Evolutionary conservation across 2,329 filamentous ascomycete species (phyloP).

Genomic region (Furcasterigmium sp.): DNA sequence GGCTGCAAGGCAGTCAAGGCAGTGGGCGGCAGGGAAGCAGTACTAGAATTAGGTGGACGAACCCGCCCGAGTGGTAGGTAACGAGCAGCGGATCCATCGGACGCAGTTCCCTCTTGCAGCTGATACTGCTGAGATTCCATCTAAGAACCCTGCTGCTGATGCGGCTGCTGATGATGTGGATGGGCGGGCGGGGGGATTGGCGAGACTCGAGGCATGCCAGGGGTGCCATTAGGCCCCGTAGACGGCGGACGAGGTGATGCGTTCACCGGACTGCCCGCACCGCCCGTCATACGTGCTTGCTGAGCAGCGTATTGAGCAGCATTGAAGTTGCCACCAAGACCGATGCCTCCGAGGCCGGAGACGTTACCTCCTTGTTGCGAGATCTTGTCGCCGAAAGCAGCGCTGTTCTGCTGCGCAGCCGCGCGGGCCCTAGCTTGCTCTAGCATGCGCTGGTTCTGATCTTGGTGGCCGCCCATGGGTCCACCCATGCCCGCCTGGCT

Average conservation of each 20-base stretch:
- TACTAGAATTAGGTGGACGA: too few relatives aligned
- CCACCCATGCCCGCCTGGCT: constrained; percentile 30
- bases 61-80: too few relatives aligned
- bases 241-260: background rate
- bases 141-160: background rate
- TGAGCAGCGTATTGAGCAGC: constrained; percentile 27
- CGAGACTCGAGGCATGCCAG: background rate
- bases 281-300: constrained; percentile 29
- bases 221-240: background rate
- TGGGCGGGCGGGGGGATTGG: constrained; percentile 21
- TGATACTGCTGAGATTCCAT: too few relatives aligned
- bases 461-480: constrained; percentile 41
- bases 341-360: constrained; percentile 29
- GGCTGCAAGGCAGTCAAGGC: too few relatives aligned
- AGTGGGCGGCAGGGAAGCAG: too few relatives aligned
- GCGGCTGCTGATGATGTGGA: constrained; percentile 36
- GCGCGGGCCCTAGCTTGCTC: constrained; percentile 45
- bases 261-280: constrained; percentile 19
- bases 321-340: constrained; percentile 26
- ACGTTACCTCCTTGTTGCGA: constrained; percentile 42
- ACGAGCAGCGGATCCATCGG: too few relatives aligned
- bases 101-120: too few relatives aligned
- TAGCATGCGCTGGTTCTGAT: constrained; percentile 42
- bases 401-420: constrained; percentile 36
- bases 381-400: constrained; percentile 35